A percentile compares a stretch with the other conserved stretches of the same genome.
Conservation (phyloP, 2,329 filamentous ascomycete species). For the Cryoendolithus antarcticus region DNA sequence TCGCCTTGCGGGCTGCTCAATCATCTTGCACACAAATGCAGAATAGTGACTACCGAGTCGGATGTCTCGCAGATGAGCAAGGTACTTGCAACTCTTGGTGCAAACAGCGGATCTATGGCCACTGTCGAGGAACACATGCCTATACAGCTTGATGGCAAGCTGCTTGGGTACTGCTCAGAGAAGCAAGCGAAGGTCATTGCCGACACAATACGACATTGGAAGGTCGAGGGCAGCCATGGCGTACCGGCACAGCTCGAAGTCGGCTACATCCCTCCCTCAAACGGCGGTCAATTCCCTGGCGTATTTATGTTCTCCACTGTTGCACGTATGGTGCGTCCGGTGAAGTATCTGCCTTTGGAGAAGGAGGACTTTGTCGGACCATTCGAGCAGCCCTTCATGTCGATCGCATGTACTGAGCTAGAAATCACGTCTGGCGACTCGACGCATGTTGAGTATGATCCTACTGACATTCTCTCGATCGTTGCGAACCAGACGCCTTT, state of each 20-base stretch:
- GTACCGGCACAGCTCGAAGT: conserved; percentile 81
- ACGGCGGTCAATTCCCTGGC: conserved; percentile 89
- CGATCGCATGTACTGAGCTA: conserved; percentile 78
- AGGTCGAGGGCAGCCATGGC: conserved; percentile 72
- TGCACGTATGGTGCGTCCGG: conserved; percentile 77
- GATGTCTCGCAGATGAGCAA: conserved; percentile 64
- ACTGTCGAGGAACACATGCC: conserved; percentile 73
- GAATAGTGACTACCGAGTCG: conserved; percentile 63
- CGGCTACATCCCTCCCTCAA: conserved; percentile 77
- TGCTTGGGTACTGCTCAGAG: conserved; percentile 82
- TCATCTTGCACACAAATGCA: conserved; percentile 90
- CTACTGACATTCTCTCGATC: conserved; percentile 94
- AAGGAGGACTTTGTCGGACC: conserved; percentile 82
- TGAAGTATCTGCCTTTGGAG: conserved; percentile 80
- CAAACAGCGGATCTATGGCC: conserved; percentile 63
- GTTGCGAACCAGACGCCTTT: conserved; percentile 98
- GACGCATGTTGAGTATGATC: conserved; percentile 86
- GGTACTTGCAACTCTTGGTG: conserved; percentile 66
- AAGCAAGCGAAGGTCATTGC: conserved; percentile 69
- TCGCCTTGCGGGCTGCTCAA: conserved; percentile 88
- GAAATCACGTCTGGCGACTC: conserved; percentile 82
- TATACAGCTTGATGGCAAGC: conserved; percentile 78
- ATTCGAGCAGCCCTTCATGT: conserved; percentile 96
- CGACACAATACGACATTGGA: conserved; percentile 90
- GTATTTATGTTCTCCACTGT: conserved; percentile 84